Conservation (phyloP, 164 flowering plant species). For the Magnolia sinica region DNA sequence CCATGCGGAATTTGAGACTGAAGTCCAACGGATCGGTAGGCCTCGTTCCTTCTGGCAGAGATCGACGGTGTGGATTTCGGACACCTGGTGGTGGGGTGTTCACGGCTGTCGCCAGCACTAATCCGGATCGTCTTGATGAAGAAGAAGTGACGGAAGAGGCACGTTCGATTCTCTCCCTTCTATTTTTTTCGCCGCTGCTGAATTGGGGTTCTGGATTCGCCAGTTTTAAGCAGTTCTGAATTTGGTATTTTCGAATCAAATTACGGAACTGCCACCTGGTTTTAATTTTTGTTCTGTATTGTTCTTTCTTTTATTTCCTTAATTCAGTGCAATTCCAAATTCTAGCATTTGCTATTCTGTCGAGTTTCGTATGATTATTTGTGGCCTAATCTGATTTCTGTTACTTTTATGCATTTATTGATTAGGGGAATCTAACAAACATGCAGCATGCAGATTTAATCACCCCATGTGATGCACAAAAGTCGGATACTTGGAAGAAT, state of each 20-base stretch:
- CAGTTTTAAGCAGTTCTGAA: neutral
- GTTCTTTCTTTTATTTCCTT: neutral
- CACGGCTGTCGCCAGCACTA: conserved; percentile 38
- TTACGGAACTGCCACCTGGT: neutral
- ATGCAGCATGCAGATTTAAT: too few relatives aligned
- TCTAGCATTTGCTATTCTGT: neutral
- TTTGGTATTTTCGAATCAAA: neutral
- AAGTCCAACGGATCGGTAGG: conserved; percentile 14
- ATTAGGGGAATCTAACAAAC: too few relatives aligned
- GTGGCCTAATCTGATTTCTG: too few relatives aligned
- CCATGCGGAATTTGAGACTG: conserved; percentile 22
- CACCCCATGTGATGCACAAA: too few relatives aligned
- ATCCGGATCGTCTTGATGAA: conserved; percentile 33
- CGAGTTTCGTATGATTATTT: too few relatives aligned
- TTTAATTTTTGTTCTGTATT: neutral
- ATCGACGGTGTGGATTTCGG: conserved; percentile 6
- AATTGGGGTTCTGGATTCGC: neutral
- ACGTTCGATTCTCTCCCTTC: neutral
- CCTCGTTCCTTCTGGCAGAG: neutral
- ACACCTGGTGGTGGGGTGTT: conserved; percentile 13
- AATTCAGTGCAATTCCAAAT: neutral
- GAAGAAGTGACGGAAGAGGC: conserved; percentile 32
- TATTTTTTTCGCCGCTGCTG: neutral
- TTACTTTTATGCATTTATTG: too few relatives aligned
- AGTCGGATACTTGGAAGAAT: too few relatives aligned